A percentile compares a stretch with the other conserved stretches of the same genome.
Conservation (phyloP, 306 rosid genomes). For the Cotoneaster glaucophyllus region DNA sequence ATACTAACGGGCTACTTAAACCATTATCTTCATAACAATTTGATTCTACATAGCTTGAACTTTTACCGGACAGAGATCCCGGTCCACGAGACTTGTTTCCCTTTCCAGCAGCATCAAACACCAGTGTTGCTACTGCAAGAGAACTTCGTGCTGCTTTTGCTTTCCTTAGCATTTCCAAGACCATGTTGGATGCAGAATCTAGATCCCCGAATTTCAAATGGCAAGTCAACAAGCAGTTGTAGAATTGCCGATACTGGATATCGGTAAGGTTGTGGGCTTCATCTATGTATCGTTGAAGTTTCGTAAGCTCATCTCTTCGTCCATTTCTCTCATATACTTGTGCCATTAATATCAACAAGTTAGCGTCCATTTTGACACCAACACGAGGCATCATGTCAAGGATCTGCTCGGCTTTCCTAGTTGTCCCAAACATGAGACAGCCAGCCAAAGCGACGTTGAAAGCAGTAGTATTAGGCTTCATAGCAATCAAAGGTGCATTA, state of each 20-base stretch:
- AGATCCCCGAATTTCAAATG: conserved; percentile 81
- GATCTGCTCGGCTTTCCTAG: conserved; percentile 80
- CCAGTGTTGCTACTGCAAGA: conserved; percentile 48
- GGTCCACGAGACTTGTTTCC: conserved; percentile 21
- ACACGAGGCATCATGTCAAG: conserved; percentile 78
- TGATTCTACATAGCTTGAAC: conserved; percentile 17
- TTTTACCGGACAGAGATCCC: conserved; percentile 13
- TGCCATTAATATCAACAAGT: conserved; percentile 63
- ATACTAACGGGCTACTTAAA: conserved; percentile 15
- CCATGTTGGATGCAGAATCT: conserved; percentile 70
- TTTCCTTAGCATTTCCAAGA: conserved; percentile 73
- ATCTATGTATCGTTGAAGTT: conserved; percentile 64
- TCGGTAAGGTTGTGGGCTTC: conserved; percentile 62
- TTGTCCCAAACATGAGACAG: conserved; percentile 61
- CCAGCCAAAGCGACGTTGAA: conserved; percentile 76
- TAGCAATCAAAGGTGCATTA: conserved; percentile 58
- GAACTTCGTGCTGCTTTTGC: conserved; percentile 66
- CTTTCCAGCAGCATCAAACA: conserved; percentile 23
- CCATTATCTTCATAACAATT: conserved; percentile 18
- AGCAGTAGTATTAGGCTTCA: conserved; percentile 66
- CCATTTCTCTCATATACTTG: conserved; percentile 74
- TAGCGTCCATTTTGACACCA: conserved; percentile 65
- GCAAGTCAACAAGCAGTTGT: conserved; percentile 68
- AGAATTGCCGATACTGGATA: conserved; percentile 59
- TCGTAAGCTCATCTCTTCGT: conserved; percentile 68